phyloP scores from a whole-genome alignment of 495 filamentous ascomycete species.

The Talaromyces wortmannii region DNA sequence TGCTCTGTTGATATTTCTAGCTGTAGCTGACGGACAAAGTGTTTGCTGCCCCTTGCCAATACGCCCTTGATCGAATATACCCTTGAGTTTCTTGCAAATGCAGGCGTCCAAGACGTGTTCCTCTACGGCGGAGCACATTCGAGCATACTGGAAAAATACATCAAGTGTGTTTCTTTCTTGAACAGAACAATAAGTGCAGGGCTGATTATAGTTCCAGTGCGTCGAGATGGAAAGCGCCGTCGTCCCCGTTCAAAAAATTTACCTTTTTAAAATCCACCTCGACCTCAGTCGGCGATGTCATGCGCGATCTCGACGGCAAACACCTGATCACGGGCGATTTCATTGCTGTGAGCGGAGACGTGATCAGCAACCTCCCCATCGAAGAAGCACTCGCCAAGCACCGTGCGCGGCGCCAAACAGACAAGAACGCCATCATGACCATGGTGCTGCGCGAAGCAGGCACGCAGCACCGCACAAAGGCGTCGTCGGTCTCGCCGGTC shows the following conservation, averaged over 20 bases:
- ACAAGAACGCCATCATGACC: slow-evolving; percentile 98
- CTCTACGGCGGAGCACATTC: slow-evolving; percentile 87
- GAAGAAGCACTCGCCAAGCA: slow-evolving; percentile 73
- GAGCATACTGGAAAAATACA: slow-evolving; percentile 82
- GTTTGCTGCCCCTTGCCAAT: slow-evolving; percentile 89
- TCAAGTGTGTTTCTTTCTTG: slow-evolving; percentile 45
- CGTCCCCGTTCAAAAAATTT: slow-evolving; percentile 79
- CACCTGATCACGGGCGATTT: slow-evolving; percentile 86
- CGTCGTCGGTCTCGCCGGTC: slow-evolving; percentile 64
- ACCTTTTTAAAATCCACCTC: slow-evolving; percentile 83
- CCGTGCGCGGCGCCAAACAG: slow-evolving; percentile 68
- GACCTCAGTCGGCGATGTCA: slow-evolving; percentile 87
- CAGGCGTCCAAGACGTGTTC: slow-evolving; percentile 85
- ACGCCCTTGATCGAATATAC: slow-evolving; percentile 96
- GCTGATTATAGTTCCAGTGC: slow-evolving; percentile 23
- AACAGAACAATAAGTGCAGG: too few species aligned
- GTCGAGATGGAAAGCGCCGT: slow-evolving; percentile 61
- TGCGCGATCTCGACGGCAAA: slow-evolving; percentile 87
- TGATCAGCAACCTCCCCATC: slow-evolving; percentile 86
- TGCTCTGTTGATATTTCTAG: not conserved
- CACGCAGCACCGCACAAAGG: slow-evolving; percentile 65
- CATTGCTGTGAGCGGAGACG: slow-evolving; percentile 84
- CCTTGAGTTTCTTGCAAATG: slow-evolving; percentile 90
- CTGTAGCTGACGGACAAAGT: slow-evolving; percentile 41
- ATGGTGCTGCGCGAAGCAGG: slow-evolving; percentile 82